Evolutionary conservation across 2,329 filamentous ascomycete species (phyloP).

Genomic region (Sporothrix globosa): DNA sequence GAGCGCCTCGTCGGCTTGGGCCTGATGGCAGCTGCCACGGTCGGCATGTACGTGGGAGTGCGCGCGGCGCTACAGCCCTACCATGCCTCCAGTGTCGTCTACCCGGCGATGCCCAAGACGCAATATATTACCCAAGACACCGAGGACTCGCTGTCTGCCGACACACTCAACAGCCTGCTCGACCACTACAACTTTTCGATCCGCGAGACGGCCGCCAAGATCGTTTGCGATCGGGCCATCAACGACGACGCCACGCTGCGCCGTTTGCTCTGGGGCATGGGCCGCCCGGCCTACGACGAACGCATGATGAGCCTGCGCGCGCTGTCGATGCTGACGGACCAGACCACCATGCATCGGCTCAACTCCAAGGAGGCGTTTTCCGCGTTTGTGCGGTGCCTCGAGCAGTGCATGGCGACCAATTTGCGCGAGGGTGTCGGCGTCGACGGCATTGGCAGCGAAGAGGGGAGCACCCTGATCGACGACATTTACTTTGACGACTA

Average conservation of each 20-base stretch:
- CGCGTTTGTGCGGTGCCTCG: constrained; percentile 63
- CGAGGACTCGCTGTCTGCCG: constrained; percentile 68
- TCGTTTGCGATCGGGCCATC: constrained; percentile 59
- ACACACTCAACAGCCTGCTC: constrained; percentile 69
- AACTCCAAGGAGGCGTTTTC: constrained; percentile 56
- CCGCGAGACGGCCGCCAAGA: constrained; percentile 66
- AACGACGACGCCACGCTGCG: constrained; percentile 60
- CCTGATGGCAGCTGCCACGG: constrained; percentile 62
- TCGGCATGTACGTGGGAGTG: constrained; percentile 61
- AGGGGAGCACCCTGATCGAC: constrained; percentile 52
- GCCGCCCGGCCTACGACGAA: constrained; percentile 60
- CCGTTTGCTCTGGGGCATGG: constrained; percentile 61
- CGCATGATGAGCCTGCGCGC: constrained; percentile 61
- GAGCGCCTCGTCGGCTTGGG: constrained; percentile 57
- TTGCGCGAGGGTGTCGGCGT: not conserved
- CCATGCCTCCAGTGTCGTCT: constrained; percentile 50
- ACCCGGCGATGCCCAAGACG: constrained; percentile 63
- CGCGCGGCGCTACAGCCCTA: constrained; percentile 61
- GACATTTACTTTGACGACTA: constrained; percentile 66
- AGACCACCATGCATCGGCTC: constrained; percentile 52
- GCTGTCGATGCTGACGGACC: constrained; percentile 59
- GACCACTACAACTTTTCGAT: constrained; percentile 74
- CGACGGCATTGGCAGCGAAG: not conserved
- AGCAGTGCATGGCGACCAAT: constrained; percentile 56
- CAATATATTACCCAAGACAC: constrained; percentile 76